phyloP scores from a whole-genome alignment of 371 early-diverging fungal genomes.

The Syncephalastrum sp. region DNA sequence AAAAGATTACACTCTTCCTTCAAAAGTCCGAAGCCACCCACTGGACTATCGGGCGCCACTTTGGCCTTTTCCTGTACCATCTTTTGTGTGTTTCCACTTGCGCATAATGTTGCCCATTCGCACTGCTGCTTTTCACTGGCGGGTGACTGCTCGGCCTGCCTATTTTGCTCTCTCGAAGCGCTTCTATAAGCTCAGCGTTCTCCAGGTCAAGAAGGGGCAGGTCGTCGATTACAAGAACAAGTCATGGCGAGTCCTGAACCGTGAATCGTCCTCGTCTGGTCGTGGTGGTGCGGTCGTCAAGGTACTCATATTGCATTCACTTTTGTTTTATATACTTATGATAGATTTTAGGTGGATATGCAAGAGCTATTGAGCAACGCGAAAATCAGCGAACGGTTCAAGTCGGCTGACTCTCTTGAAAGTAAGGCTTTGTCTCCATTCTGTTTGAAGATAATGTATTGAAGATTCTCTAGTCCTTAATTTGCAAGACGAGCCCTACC shows the following conservation, averaged over 20 bases:
- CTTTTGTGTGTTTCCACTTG: no score
- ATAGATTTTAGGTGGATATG: constrained; percentile 55
- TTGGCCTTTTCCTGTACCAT: no score
- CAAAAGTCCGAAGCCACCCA: no score
- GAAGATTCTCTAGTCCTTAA: constrained; percentile 40
- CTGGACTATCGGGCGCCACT: no score
- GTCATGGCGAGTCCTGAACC: constrained; percentile 42
- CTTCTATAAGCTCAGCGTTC: constrained; percentile 43
- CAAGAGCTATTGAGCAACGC: constrained; percentile 52
- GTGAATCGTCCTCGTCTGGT: constrained; percentile 45
- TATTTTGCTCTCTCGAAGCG: constrained; percentile 10
- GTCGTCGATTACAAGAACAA: constrained; percentile 46
- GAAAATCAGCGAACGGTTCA: constrained; percentile 64
- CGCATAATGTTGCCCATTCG: no score
- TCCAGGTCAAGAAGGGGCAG: constrained; percentile 46
- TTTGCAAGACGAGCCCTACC: constrained; percentile 62
- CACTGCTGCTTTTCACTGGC: no score
- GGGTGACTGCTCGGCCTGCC: no score
- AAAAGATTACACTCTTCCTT: no score
- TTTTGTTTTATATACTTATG: neutral
- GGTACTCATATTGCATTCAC: constrained; percentile 12
- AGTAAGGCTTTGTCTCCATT: constrained; percentile 26
- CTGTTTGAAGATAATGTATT: neutral
- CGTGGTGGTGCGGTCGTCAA: constrained; percentile 56
- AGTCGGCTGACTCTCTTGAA: constrained; percentile 62